Percentiles rank a stretch among this genome's conserved stretches.
Evolutionary conservation across 139 green algal species (phyloP).

Genomic region (Chlorella sorokiniana): DNA sequence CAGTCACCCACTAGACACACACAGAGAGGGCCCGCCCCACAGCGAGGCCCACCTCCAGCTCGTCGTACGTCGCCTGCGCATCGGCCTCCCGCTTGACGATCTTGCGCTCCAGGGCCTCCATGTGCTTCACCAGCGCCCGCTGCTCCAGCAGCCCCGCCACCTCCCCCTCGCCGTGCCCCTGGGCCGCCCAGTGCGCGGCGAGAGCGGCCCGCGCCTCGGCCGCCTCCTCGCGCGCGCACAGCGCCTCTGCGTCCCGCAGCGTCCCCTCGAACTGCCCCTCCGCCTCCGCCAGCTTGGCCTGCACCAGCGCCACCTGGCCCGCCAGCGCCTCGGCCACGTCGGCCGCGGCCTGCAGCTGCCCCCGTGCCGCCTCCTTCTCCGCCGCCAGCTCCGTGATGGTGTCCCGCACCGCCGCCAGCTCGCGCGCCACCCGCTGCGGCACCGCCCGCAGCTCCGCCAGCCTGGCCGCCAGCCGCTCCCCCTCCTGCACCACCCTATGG

Average conservation of each 20-base stretch:
- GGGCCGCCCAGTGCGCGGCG: background rate
- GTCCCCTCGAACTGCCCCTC: background rate
- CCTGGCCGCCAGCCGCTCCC: background rate
- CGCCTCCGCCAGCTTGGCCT: background rate
- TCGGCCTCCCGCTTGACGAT: background rate
- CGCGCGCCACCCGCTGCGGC: background rate
- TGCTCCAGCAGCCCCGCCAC: background rate
- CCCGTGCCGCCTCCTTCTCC: background rate
- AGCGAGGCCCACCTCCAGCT: constrained; percentile 4
- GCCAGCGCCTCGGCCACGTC: background rate
- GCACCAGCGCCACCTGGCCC: background rate
- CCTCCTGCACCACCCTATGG: background rate
- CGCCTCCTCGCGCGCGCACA: constrained; percentile 36
- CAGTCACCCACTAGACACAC: no score
- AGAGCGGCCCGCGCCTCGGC: background rate
- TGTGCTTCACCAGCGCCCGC: background rate
- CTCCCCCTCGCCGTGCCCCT: background rate
- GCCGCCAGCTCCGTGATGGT: background rate
- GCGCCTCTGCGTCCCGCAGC: background rate
- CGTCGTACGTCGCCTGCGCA: background rate
- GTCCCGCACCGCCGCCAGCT: background rate
- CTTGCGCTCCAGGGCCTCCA: constrained; percentile 8
- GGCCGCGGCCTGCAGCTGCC: background rate
- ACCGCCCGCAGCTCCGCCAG: background rate
- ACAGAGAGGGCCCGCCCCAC: background rate